These are phyloP conservation scores for Pythium folliculosum DNA, from an alignment of 352 stramenopile species.

Conservation along the genomic window DNA sequence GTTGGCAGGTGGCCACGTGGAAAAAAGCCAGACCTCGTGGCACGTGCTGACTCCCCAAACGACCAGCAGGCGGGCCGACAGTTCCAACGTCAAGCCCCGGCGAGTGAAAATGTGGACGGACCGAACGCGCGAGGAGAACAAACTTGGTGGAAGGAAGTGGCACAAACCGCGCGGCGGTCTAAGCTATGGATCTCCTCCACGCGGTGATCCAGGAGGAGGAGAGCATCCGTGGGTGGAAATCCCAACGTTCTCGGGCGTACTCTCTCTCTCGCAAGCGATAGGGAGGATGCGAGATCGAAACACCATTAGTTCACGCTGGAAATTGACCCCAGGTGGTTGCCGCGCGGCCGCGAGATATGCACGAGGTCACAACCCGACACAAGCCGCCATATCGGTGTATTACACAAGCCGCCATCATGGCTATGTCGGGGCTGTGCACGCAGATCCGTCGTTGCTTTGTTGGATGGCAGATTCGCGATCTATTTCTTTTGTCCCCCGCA, in stretches of 20 bases:
- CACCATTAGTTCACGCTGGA: slow-evolving; percentile 16
- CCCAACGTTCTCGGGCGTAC: background rate
- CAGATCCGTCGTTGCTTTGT: background rate
- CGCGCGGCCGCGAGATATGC: background rate
- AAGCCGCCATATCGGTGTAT: background rate
- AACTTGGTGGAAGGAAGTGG: background rate
- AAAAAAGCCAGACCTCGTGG: background rate
- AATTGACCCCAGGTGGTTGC: background rate
- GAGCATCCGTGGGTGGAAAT: too few relatives aligned
- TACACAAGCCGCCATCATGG: background rate
- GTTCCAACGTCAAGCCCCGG: too few relatives aligned
- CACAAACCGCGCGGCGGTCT: background rate
- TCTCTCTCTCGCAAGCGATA: background rate
- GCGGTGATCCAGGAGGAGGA: too few relatives aligned
- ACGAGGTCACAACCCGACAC: background rate
- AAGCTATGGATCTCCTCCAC: too few relatives aligned
- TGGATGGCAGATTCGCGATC: slow-evolving; percentile 9
- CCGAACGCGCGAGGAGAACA: background rate
- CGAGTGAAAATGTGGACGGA: background rate
- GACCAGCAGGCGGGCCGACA: background rate
- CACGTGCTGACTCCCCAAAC: background rate
- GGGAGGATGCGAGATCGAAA: background rate
- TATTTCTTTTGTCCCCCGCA: background rate
- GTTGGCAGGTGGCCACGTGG: background rate
- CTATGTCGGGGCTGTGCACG: background rate